Evolutionary conservation across 805 yeast species (phyloP).

Genomic region (Yamadazyma sp.): DNA sequence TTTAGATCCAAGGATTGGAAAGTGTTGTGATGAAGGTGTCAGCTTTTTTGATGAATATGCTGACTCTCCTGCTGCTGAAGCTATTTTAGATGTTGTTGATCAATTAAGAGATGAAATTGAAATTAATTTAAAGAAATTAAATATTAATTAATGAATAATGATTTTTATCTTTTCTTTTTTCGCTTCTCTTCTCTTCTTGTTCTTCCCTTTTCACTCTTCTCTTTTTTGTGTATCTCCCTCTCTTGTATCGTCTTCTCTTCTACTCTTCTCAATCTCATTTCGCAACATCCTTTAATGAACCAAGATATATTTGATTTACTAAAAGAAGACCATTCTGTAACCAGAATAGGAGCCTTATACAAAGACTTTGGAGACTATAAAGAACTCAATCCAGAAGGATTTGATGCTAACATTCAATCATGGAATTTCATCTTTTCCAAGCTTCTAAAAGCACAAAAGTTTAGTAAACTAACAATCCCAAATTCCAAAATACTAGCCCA

Average conservation of each 20-base stretch:
- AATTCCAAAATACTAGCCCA: slow-evolving; percentile 12
- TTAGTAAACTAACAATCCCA: slow-evolving; percentile 15
- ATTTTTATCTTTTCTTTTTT: too few species aligned
- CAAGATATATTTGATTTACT: not conserved
- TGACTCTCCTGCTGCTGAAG: slow-evolving; percentile 89
- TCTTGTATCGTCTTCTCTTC: too few species aligned
- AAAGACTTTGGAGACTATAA: slow-evolving; percentile 29
- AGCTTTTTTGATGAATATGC: slow-evolving; percentile 80
- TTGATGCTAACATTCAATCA: slow-evolving; percentile 39
- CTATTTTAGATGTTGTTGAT: slow-evolving; percentile 82
- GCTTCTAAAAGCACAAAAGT: slow-evolving; percentile 16
- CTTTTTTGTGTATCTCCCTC: not conserved
- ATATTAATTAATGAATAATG: not conserved
- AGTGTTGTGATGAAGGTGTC: slow-evolving; percentile 81
- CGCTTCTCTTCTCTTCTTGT: not conserved
- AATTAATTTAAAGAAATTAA: slow-evolving; percentile 18
- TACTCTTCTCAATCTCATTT: not conserved
- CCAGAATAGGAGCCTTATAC: slow-evolving; percentile 20
- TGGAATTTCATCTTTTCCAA: slow-evolving; percentile 22
- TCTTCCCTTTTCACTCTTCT: not conserved
- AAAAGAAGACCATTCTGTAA: slow-evolving; percentile 5
- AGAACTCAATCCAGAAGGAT: slow-evolving; percentile 40
- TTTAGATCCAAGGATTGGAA: slow-evolving; percentile 91
- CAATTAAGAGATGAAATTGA: slow-evolving; percentile 56
- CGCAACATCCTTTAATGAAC: not conserved